Evolutionary conservation across 2,329 filamentous ascomycete species (phyloP).

Genomic region (Colletotrichum melonis): DNA sequence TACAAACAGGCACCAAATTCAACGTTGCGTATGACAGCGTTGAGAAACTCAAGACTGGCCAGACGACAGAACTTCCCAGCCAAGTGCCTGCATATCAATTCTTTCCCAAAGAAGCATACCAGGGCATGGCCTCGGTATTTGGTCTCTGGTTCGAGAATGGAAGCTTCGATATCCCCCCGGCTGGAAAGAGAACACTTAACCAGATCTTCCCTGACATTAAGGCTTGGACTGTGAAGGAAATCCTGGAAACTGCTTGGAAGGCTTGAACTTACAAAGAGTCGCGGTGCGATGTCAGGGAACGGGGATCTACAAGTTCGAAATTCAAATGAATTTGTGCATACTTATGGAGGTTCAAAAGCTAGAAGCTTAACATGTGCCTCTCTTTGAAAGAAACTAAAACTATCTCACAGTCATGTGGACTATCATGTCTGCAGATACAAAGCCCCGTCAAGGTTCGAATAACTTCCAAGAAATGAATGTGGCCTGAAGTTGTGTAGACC

Average conservation of each 20-base stretch:
- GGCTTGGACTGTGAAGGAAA: constrained; percentile 39
- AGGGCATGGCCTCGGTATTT: constrained; percentile 38
- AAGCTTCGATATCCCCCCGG: constrained; percentile 33
- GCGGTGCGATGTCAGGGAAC: too few species aligned
- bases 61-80: constrained; percentile 47
- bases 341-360: too few species aligned
- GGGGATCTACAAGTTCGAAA: too few species aligned
- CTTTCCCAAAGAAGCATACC: constrained; percentile 39
- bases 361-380: too few species aligned
- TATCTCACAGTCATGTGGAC: too few species aligned
- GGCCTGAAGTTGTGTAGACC: too few species aligned
- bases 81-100: constrained; percentile 41
- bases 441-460: too few species aligned
- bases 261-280: neutral
- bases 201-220: constrained; percentile 39
- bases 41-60: constrained; percentile 45
- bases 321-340: too few species aligned
- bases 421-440: too few species aligned
- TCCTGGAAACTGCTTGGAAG: constrained; percentile 39
- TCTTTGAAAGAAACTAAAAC: too few species aligned
- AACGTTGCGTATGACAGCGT: constrained; percentile 46
- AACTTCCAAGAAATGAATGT: too few species aligned
- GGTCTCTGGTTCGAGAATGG: constrained; percentile 39
- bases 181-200: constrained; percentile 37
- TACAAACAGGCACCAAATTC: constrained; percentile 44